Conservation (phyloP, 768 basidiomycete genomes). For the Mrakia frigida region DNA sequence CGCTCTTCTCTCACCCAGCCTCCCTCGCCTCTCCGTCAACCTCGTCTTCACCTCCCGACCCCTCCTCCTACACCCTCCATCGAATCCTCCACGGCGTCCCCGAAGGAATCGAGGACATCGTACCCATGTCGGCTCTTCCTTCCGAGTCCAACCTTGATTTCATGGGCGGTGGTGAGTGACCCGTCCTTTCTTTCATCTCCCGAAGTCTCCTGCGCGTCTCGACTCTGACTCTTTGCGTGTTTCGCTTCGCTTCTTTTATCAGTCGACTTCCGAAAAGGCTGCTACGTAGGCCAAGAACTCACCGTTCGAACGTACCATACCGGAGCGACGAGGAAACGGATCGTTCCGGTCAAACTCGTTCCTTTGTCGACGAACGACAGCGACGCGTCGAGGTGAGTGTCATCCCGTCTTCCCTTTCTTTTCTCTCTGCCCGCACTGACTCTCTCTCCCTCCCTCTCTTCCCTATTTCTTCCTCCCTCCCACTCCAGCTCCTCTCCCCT, state of each 20-base stretch:
- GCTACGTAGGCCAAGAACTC: slow-evolving; percentile 95
- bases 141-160: slow-evolving; percentile 91
- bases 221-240: not conserved
- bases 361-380: slow-evolving; percentile 34
- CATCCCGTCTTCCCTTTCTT: not conserved
- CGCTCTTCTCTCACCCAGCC: not conserved
- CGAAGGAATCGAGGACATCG: slow-evolving; percentile 74
- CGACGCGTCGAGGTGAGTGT: slow-evolving; percentile 19
- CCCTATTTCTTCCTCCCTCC: slow-evolving; percentile 27
- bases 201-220: not conserved
- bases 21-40: not conserved
- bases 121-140: slow-evolving; percentile 72
- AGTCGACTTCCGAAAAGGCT: slow-evolving; percentile 97
- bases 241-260: slow-evolving; percentile 3
- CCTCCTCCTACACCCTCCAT: slow-evolving; percentile 59
- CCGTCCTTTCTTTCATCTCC: not conserved
- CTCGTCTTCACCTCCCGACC: not conserved
- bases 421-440: not conserved
- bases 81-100: slow-evolving; percentile 78
- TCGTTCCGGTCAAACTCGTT: slow-evolving; percentile 68
- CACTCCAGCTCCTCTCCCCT: slow-evolving; percentile 33
- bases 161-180: slow-evolving; percentile 78
- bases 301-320: slow-evolving; percentile 96
- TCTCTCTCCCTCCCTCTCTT: slow-evolving; percentile 18
- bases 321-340: slow-evolving; percentile 81